These are phyloP conservation scores for Saturnispora mendoncae DNA, from an alignment of 805 yeast genomes.

Conservation along the genomic window DNA sequence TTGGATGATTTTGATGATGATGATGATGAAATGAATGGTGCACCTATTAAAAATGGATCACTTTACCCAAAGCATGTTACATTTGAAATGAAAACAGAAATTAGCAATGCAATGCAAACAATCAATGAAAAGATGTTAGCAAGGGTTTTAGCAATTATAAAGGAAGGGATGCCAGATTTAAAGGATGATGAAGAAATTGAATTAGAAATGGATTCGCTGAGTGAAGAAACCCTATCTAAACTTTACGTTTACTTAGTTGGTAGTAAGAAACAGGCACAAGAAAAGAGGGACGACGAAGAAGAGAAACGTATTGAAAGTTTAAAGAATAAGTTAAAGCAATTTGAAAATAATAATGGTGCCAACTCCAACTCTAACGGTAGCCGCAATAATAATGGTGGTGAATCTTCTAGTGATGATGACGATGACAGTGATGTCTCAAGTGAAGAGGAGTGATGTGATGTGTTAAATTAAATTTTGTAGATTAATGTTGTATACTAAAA, in stretches of 20 bases:
- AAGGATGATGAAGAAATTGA: slow-evolving; percentile 88
- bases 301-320: slow-evolving; percentile 68
- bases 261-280: slow-evolving; percentile 26
- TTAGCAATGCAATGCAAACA: slow-evolving; percentile 75
- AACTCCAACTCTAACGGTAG: not conserved
- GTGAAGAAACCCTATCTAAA: slow-evolving; percentile 71
- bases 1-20: slow-evolving; percentile 34
- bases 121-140: slow-evolving; percentile 71
- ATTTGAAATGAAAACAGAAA: slow-evolving; percentile 93
- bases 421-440: slow-evolving; percentile 25
- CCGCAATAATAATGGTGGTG: slow-evolving; percentile 35
- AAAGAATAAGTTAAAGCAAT: slow-evolving; percentile 66
- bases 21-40: slow-evolving; percentile 19
- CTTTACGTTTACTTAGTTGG: slow-evolving; percentile 74
- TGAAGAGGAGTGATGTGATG: slow-evolving; percentile 24
- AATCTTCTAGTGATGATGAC: slow-evolving; percentile 68
- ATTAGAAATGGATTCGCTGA: slow-evolving; percentile 89
- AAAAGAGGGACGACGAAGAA: slow-evolving; percentile 45
- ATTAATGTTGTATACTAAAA: slow-evolving; percentile 9
- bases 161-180: slow-evolving; percentile 62
- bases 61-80: slow-evolving; percentile 46
- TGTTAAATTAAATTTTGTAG: slow-evolving; percentile 8
- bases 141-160: slow-evolving; percentile 76
- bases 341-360: slow-evolving; percentile 40
- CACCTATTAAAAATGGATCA: slow-evolving; percentile 16